These are phyloP conservation scores for Termitomyces eurrhizus DNA, from an alignment of 768 basidiomycete species.

Conservation along the genomic window DNA sequence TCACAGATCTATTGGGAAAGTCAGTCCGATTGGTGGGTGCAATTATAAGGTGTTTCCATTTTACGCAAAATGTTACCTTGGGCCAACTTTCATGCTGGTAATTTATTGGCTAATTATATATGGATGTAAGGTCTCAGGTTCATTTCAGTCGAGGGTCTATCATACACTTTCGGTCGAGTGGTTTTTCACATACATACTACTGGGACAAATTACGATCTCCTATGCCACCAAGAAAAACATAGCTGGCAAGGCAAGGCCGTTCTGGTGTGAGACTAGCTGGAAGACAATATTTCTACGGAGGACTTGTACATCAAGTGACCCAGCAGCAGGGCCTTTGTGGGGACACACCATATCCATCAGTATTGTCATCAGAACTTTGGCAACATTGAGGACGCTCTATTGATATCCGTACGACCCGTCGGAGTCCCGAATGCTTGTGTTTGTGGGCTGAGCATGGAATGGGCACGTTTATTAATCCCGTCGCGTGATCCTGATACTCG, in stretches of 20 bases:
- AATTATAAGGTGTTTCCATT: too few relatives aligned
- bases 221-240: not conserved
- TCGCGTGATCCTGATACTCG: not conserved
- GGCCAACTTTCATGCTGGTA: too few relatives aligned
- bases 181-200: too few relatives aligned
- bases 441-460: not conserved
- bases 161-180: not conserved
- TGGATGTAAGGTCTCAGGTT: not conserved
- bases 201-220: not conserved
- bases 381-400: not conserved
- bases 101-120: not conserved
- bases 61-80: too few relatives aligned
- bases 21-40: not conserved
- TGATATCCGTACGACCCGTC: not conserved
- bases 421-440: not conserved
- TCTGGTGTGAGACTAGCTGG: not conserved
- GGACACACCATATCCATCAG: not conserved
- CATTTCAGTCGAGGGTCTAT: not conserved
- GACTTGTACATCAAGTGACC: not conserved
- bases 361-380: not conserved
- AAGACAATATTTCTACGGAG: not conserved
- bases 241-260: not conserved
- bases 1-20: too few relatives aligned
- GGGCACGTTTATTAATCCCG: too few relatives aligned
- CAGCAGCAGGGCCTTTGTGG: not conserved